Base-by-base conservation (phyloP, 257 asterid genomes). In the Asclepias syriaca region DNA sequence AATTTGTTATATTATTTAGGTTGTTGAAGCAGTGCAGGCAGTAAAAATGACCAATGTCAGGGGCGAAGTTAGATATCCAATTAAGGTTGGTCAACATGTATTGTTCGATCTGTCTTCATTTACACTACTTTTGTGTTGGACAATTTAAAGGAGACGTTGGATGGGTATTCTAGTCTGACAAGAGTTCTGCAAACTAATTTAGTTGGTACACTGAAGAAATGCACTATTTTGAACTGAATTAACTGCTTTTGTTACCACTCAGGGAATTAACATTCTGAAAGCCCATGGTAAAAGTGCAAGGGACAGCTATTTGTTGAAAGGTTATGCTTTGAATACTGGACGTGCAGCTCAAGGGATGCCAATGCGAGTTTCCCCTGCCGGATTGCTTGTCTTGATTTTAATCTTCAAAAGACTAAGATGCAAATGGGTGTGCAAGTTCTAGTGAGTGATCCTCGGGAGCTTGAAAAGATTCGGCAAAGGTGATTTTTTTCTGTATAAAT, bases 331-430 rank as follows among this genome's bases (percentile, higher is more conserved):
- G 65, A 88, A 90, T 81, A 90, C 97, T 27, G 98, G 96, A 16
- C 94, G 96, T 69, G 97, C 97, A 55, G 94, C 97, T 72, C 98
- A 90, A 77, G 97, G 98, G 65, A 92, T 92, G 98, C 98, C 96
- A 18, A 68, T 87, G 85, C 84, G 89, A 78, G 95, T 90, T 74
- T 59, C 96, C 61, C 97, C 96, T 61, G 98, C 98, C 86, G 75
- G 79, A 87, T 92, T 76, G 98, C 98, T 68, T 92, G 97, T 81
- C 98, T 92, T 21, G 98, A 92, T 78, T 90, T 92, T 74, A 92
- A 92, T 84, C 97, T 92, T 81, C 98, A 92, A 53, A 92, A 81
- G 85, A 87, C 96, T 10, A 92, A 92, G 83, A 88, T 92, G 98
- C 98, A 90, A 82, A 87, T 90, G 94, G 98, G 98, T n/a, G 84